Base-by-base conservation (phyloP, 495 filamentous ascomycete species). In the Talaromyces adpressus region DNA sequence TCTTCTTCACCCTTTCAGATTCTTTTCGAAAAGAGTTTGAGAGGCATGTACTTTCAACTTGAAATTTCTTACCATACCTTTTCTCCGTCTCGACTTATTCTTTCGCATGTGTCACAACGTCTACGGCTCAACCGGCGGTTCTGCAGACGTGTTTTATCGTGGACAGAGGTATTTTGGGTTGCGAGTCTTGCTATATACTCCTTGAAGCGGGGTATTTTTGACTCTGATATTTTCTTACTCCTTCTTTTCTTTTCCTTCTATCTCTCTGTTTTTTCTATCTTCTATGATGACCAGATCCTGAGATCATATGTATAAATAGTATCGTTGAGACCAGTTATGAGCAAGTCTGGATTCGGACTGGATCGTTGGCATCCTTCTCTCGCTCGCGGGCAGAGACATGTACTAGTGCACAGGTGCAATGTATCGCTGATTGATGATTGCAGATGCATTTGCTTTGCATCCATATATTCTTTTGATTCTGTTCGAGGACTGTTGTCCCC, bases 171-270 rank as follows among this genome's bases (percentile, higher is more conserved):
- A 8, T 36, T 36, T 36, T 30, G 27, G 29, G n/a, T 18, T 16
- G 29, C 27, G 18, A 36, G 56, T 58, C 56, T 58, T 58, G 51
- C 51, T 54, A 36, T 58, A 58, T 58, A 58, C 56, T 58, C 30
- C 56, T 34, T 32, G 30, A 25, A 58, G 56, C 56, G 56, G 56
- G 36, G 30, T 32, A 32, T 20, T 58, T 18, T 58, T 14, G 52
- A 25, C 27, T 53, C 23, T 29, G 22, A 56, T 29, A 56, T 56
- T 56, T 27, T 56, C 52, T 29, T 56, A 29, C 52, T 29, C 27
- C 23, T 56, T 56, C 52, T 64, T 60, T 56, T 59, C 36, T n/a
- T 16, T 57, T 53, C 57, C 58, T 56, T 65, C 59, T 29, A 49
- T 60, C 59, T 59, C 39, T 59, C 12, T 60, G 32, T 22, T 47